phyloP scores from a whole-genome alignment of 192 early-diverging fungal species.

The Chytriomyces sp. region DNA sequence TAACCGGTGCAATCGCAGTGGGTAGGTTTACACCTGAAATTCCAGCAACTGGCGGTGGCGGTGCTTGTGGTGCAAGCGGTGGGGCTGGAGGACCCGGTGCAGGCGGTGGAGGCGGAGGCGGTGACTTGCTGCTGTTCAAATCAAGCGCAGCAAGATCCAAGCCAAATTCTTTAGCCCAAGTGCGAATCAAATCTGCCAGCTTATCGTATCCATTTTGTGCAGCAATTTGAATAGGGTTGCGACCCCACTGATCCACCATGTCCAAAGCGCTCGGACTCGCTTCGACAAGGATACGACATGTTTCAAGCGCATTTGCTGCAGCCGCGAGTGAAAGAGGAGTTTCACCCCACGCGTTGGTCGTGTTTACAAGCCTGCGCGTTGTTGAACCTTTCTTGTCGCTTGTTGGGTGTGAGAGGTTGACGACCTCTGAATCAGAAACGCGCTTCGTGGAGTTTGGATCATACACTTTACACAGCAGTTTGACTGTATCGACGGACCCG shows the following conservation, averaged over 20 bases:
- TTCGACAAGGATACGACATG: neutral
- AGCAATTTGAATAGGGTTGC: slow-evolving; percentile 7
- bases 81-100: neutral
- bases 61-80: slow-evolving; percentile 1
- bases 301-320: neutral
- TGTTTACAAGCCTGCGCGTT: neutral
- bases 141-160: neutral
- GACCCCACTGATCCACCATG: slow-evolving; percentile 15
- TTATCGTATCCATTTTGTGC: slow-evolving; percentile 6
- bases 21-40: too few species aligned
- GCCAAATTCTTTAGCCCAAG: neutral
- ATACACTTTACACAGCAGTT: neutral
- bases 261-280: neutral
- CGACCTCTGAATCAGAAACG: neutral
- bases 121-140: neutral
- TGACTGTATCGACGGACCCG: neutral
- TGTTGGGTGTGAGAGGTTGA: too few species aligned
- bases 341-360: slow-evolving; percentile 14
- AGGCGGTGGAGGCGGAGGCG: neutral
- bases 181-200: neutral
- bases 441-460: neutral
- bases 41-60: neutral
- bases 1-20: neutral
- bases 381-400: too few species aligned
- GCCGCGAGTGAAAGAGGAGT: slow-evolving; percentile 17